Base-by-base conservation (phyloP, 2,329 filamentous ascomycete species). In the Aspergillus aculeatinus region DNA sequence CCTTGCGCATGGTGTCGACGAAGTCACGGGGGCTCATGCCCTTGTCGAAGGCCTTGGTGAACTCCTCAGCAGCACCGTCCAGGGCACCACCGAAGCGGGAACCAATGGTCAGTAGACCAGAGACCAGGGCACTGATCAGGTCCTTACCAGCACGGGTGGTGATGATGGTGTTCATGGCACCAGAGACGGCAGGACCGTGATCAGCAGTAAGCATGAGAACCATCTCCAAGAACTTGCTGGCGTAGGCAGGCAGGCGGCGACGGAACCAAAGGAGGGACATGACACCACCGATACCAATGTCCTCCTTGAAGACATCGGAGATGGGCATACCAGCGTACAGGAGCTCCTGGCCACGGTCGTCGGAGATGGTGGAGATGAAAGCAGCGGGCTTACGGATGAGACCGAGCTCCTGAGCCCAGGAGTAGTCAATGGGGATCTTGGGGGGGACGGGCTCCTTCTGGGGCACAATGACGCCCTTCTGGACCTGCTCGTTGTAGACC, bases 141-240 rank as follows among this genome's bases (percentile, higher is more conserved):
- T 99, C 95, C 86, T 99, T 99, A 79, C 95, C 95, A 65, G 95
- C 95, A 90, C 95, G 91, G 62, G 95, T 99, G 65, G 95, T 99
- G 79, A 99, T 98, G 79, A 99, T 99, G 78, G 95, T 99, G 89
- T 99, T 99, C 95, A 99, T 99, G 79, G 95, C 95, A 86, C 95
- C 95, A 71, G 95, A 99, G 71, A 99, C 95, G 72, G 95, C 95
- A 57, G 95, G 95, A 81, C 95, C 95, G 88, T 99, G 95, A 77
- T 99, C 95, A 72, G 95, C 95, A 76, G 95, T 99, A 76, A 99
- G 88, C 95, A 99, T 99, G 79, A 99, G 94, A 68, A 99, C 95
- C 95, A 99, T 99, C 86, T 99, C 95, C 70, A 99, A 83, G 86
- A 99, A 99, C 83, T 96, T 96, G 86, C 92, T 96, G 74, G 95